Conservation (phyloP, 192 early-diverging fungal genomes). For the Coemansia sp. region DNA sequence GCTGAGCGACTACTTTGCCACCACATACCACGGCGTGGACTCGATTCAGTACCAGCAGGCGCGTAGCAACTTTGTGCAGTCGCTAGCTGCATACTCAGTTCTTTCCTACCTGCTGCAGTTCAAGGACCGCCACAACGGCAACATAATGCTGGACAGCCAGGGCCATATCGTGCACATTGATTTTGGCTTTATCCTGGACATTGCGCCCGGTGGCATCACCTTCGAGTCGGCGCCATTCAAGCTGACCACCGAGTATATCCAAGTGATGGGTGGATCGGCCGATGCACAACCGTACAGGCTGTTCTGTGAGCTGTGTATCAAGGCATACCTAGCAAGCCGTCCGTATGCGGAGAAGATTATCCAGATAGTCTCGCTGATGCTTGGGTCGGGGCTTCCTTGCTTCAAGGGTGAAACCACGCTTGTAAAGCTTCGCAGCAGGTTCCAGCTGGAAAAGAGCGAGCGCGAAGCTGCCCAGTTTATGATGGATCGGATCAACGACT, state of each 20-base stretch:
- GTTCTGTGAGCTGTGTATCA: constrained; percentile 90
- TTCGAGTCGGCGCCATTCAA: constrained; percentile 98
- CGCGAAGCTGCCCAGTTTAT: constrained; percentile 94
- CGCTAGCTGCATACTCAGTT: constrained; percentile 92
- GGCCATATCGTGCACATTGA: constrained; percentile 99
- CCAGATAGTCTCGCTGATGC: constrained; percentile 87
- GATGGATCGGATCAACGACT: constrained; percentile 82
- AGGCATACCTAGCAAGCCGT: constrained; percentile 86
- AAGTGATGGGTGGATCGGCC: constrained; percentile 91
- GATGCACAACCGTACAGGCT: constrained; percentile 77
- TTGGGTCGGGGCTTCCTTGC: constrained; percentile 94
- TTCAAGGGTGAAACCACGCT: constrained; percentile 94
- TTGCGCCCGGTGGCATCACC: constrained; percentile 95
- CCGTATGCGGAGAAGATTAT: constrained; percentile 92
- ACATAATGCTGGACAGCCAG: constrained; percentile 97
- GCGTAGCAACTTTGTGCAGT: constrained; percentile 92
- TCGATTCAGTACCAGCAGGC: constrained; percentile 89
- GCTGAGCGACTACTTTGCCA: constrained; percentile 93
- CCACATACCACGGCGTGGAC: constrained; percentile 87
- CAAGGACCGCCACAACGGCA: constrained; percentile 99
- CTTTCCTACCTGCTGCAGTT: constrained; percentile 94
- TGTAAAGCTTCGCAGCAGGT: constrained; percentile 77
- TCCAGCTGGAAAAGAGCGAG: constrained; percentile 89
- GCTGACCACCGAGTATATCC: constrained; percentile 94
- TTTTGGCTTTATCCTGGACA: constrained; percentile 98